Evolutionary conservation across 306 rosid genomes (phyloP), one percentile per base, ranked within the genome.

Genomic region (Datisca glomerata): DNA sequence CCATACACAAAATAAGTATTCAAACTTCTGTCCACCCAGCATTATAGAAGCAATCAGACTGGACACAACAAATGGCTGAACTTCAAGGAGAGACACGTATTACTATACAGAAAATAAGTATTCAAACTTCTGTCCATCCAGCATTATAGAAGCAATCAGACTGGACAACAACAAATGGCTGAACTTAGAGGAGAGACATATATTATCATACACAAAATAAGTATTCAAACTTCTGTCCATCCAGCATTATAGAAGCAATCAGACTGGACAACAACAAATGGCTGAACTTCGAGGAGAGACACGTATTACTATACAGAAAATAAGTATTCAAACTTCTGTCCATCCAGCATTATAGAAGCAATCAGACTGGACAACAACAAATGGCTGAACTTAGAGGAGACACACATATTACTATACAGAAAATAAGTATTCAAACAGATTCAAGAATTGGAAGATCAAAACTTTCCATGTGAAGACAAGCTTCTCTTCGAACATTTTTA

Each of bases 201-300:
- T 10, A 24, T 29, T 25, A 51, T 12, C n/a, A 47, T 35, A 49
- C 16, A 49, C 9, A 35, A 23, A 37, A n/a, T n/a, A n/a, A n/a
- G n/a, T n/a, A n/a, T n/a, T n/a, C n/a, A n/a, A n/a, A n/a, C 98
- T 74, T 68, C 98, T 14, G 98, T 89, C 98, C 98, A 89, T 49
- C 91, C 98, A 64, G 98, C 95, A 75, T 80, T 89, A 73, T 89
- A 89, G 71, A 89, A 76, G 63, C 81, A 71, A 61, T 89, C 98
- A 15, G 98, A 89, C 98, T 89, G 80, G 36, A 21, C 60, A 84
- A 63, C 66, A 41, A 48, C 24, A 50, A 57, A 55, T 16, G 47
- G 41, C 12, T 3, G 35, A n/a, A 37, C 25, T 3, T 36, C 3
- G 22, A 15, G 16, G 19, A 56, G n/a, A 37, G 11, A 11, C 15